These are phyloP conservation scores for Populus alba DNA, from an alignment of 345 rosid species.

Conservation along the genomic window DNA sequence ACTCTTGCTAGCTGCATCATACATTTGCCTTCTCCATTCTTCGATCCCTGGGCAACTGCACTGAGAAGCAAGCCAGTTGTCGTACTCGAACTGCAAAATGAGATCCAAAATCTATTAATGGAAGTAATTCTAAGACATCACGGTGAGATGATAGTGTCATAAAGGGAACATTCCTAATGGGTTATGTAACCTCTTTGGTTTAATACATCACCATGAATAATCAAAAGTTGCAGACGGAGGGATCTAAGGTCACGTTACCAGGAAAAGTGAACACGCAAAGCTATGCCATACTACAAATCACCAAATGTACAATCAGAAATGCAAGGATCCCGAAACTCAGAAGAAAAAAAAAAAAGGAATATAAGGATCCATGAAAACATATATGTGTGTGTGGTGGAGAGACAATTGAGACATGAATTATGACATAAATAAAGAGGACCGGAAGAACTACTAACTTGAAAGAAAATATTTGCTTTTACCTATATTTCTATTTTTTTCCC, in stretches of 20 bases:
- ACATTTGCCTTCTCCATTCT: conserved; percentile 23
- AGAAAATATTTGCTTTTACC: neutral
- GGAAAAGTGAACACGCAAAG: neutral
- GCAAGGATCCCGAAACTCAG: neutral
- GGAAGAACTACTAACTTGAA: no score
- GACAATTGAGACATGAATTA: no score
- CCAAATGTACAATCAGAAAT: neutral
- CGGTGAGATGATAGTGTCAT: neutral
- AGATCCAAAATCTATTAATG: neutral
- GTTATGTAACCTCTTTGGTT: neutral
- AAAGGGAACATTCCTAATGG: neutral
- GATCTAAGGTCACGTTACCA: neutral
- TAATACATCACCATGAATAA: neutral
- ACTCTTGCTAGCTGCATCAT: neutral
- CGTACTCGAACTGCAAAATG: conserved; percentile 23
- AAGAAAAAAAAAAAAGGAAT: neutral
- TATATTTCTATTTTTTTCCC: neutral
- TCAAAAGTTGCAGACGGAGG: neutral
- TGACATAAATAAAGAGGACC: no score
- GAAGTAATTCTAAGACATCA: neutral
- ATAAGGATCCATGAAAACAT: neutral
- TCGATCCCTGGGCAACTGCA: conserved; percentile 10
- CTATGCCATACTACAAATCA: neutral
- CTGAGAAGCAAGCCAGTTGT: conserved; percentile 24
- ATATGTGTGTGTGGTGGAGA: no score